phyloP scores from a whole-genome alignment of 2,329 filamentous ascomycete species.

The Alternaria panax region DNA sequence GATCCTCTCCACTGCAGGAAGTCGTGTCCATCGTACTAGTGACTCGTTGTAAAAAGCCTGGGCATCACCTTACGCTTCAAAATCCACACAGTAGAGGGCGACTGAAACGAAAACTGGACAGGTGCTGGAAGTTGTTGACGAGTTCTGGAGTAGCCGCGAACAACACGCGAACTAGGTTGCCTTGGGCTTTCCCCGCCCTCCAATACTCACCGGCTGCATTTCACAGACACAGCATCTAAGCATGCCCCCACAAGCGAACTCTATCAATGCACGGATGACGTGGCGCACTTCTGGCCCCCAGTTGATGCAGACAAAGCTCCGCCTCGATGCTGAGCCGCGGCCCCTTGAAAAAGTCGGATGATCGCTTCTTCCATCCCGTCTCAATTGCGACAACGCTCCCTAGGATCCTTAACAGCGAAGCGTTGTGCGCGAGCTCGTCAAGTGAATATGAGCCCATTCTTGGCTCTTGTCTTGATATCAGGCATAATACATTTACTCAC shows the following conservation, averaged over 20 bases:
- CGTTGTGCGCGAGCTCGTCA: neutral
- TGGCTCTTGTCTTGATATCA: no score
- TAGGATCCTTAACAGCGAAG: neutral
- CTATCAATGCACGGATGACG: slow-evolving; percentile 25
- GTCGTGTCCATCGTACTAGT: no score
- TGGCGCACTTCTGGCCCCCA: slow-evolving; percentile 30
- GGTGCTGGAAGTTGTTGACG: no score
- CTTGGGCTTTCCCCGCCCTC: slow-evolving; percentile 1
- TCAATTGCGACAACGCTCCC: neutral
- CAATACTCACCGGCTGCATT: slow-evolving; percentile 8
- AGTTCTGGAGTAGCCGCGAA: neutral
- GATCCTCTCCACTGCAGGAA: no score
- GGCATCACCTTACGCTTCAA: no score
- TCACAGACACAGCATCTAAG: slow-evolving; percentile 15
- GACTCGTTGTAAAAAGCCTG: no score
- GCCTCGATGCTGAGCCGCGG: slow-evolving; percentile 32
- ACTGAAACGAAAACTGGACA: no score
- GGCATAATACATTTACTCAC: neutral
- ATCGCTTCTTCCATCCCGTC: slow-evolving; percentile 15
- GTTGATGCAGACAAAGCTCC: slow-evolving; percentile 23
- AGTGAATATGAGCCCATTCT: neutral
- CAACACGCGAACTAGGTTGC: neutral
- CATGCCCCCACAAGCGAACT: slow-evolving; percentile 7
- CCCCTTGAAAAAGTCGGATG: slow-evolving; percentile 24
- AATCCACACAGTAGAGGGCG: no score